Conservation (phyloP, 345 rosid genomes). For the Populus pruinosa region DNA sequence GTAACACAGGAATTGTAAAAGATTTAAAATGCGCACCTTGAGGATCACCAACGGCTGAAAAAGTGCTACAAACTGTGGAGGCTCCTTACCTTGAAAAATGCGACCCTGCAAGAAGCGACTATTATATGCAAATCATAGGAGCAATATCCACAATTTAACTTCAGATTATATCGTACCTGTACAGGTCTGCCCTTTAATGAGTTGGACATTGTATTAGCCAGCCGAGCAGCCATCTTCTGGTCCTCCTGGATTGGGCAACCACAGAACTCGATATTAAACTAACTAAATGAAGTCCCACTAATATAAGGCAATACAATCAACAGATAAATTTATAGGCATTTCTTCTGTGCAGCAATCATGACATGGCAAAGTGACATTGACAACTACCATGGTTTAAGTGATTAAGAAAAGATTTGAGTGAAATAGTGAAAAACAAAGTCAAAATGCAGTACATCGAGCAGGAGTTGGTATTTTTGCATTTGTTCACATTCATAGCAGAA, state of each 20-base stretch:
- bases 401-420: neutral
- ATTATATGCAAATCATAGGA: conserved; percentile 23
- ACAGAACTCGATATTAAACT: neutral
- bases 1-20: neutral
- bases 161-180: conserved; percentile 54
- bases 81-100: conserved; percentile 89
- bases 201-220: conserved; percentile 75
- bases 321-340: neutral
- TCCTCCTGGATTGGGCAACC: conserved; percentile 60
- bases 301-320: neutral
- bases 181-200: conserved; percentile 89
- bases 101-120: conserved; percentile 57
- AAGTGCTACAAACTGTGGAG: conserved; percentile 88
- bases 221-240: conserved; percentile 64
- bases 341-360: neutral
- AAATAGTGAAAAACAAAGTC: neutral
- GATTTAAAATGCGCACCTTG: conserved; percentile 50
- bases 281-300: conserved; percentile 7
- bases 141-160: conserved; percentile 5
- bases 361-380: neutral
- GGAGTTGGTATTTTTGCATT: neutral
- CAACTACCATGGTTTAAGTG: neutral
- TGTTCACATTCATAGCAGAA: neutral
- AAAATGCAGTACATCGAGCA: neutral
- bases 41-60: conserved; percentile 89